Evolutionary conservation across 2,329 filamentous ascomycete species (phyloP).

Genomic region (Parastagonospora avenae): DNA sequence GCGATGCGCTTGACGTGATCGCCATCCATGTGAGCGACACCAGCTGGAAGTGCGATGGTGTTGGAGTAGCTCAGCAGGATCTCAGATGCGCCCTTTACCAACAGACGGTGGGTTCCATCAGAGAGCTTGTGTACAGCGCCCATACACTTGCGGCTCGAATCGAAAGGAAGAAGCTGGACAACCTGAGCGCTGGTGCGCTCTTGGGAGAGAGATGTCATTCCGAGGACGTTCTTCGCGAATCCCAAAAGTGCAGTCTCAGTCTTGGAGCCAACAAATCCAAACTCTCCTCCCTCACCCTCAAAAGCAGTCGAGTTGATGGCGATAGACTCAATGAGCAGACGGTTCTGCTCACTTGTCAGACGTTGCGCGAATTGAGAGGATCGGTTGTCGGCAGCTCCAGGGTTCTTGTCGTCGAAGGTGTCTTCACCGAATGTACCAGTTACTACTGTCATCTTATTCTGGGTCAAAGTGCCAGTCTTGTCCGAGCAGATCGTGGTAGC

Average conservation of each 20-base stretch:
- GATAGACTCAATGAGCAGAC: slow-evolving; percentile 62
- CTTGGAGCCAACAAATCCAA: slow-evolving; percentile 72
- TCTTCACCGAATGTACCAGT: slow-evolving; percentile 67
- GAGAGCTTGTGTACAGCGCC: slow-evolving; percentile 64
- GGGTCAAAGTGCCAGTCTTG: slow-evolving; percentile 45
- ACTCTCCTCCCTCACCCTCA: slow-evolving; percentile 46
- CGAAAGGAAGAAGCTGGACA: slow-evolving; percentile 62
- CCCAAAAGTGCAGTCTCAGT: slow-evolving; percentile 75
- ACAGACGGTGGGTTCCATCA: slow-evolving; percentile 61
- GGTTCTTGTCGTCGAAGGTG: slow-evolving; percentile 59
- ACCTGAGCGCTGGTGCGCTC: slow-evolving; percentile 66
- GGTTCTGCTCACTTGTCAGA: slow-evolving; percentile 44
- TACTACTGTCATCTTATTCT: slow-evolving; percentile 61
- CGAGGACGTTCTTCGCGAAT: slow-evolving; percentile 70
- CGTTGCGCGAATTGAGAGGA: slow-evolving; percentile 48
- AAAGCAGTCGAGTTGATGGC: slow-evolving; percentile 48
- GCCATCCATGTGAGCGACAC: slow-evolving; percentile 58
- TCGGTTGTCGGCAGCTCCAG: slow-evolving; percentile 51
- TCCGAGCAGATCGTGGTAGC: slow-evolving; percentile 46
- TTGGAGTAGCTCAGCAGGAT: slow-evolving; percentile 55
- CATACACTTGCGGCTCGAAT: slow-evolving; percentile 72
- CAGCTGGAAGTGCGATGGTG: slow-evolving; percentile 44
- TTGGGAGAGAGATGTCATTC: slow-evolving; percentile 64
- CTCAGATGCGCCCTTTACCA: slow-evolving; percentile 58
- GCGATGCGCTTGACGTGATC: slow-evolving; percentile 59